Evolutionary conservation across 805 yeast species (phyloP).

Genomic region (Monosporozyma unispora): DNA sequence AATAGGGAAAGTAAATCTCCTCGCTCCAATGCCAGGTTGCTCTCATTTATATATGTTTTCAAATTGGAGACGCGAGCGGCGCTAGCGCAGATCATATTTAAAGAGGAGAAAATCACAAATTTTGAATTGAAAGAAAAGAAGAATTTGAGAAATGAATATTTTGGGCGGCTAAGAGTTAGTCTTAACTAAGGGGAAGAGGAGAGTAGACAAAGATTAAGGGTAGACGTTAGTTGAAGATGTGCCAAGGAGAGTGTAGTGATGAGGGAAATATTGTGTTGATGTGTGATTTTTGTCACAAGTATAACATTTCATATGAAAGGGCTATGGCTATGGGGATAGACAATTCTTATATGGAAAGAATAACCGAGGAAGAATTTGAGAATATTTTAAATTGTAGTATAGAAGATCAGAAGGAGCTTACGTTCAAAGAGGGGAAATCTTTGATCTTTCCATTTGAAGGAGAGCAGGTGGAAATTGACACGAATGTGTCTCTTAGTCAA

Average conservation of each 20-base stretch:
- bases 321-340: constrained; percentile 5
- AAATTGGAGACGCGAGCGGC: background rate
- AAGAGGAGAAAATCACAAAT: no score
- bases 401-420: background rate
- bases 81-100: background rate
- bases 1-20: background rate
- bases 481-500: background rate
- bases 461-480: background rate
- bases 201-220: background rate
- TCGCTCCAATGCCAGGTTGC: no score
- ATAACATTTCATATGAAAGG: constrained; percentile 1
- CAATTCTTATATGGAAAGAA: constrained; percentile 6
- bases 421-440: background rate
- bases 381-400: background rate
- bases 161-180: background rate
- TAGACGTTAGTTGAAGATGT: background rate
- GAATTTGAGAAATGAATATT: no score
- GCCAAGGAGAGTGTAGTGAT: background rate
- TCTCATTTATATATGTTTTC: background rate
- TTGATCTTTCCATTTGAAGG: background rate
- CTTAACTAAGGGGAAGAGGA: background rate
- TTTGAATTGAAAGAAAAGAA: no score
- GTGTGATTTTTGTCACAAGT: constrained; percentile 4
- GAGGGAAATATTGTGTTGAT: constrained; percentile 1
- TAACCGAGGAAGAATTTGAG: constrained; percentile 6